phyloP scores from a whole-genome alignment of 2,329 filamentous ascomycete species.

The Fusarium austroafricanum region DNA sequence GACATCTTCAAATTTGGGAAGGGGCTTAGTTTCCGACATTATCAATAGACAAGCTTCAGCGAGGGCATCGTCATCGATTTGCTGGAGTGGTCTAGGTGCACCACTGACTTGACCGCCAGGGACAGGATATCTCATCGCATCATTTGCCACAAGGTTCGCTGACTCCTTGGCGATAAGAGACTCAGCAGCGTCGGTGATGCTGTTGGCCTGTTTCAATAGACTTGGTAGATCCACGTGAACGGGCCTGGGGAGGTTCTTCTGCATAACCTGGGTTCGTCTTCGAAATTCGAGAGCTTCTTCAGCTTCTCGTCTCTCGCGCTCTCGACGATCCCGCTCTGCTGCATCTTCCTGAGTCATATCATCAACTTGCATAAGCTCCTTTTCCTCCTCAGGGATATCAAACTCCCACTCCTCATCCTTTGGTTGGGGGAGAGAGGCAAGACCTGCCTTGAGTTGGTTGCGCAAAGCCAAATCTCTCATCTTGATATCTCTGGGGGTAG shows the following conservation, averaged over 20 bases:
- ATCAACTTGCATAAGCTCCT: slow-evolving; percentile 63
- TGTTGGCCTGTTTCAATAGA: slow-evolving; percentile 72
- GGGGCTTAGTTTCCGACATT: slow-evolving; percentile 71
- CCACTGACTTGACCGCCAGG: slow-evolving; percentile 74
- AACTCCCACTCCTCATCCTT: slow-evolving; percentile 96
- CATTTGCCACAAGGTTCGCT: slow-evolving; percentile 82
- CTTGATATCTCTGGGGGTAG: slow-evolving; percentile 81
- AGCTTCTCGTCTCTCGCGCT: slow-evolving; percentile 78
- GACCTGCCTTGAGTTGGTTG: slow-evolving; percentile 74
- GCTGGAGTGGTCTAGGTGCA: slow-evolving; percentile 67
- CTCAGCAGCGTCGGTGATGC: slow-evolving; percentile 72
- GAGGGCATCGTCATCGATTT: slow-evolving; percentile 77
- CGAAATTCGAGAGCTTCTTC: slow-evolving; percentile 81
- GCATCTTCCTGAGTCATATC: slow-evolving; percentile 67
- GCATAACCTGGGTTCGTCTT: slow-evolving; percentile 91
- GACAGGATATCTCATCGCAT: slow-evolving; percentile 80
- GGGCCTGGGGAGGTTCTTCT: slow-evolving; percentile 83
- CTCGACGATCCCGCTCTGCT: slow-evolving; percentile 82
- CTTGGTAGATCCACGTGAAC: slow-evolving; percentile 75
- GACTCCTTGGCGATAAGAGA: slow-evolving; percentile 80
- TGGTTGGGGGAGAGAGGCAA: slow-evolving; percentile 89
- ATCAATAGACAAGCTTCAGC: slow-evolving; percentile 82
- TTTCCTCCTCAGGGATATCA: slow-evolving; percentile 85
- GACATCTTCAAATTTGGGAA: slow-evolving; percentile 62
- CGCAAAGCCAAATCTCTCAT: slow-evolving; percentile 76